Conservation (phyloP, 2,329 filamentous ascomycete species). For the Paraphoma sp. region DNA sequence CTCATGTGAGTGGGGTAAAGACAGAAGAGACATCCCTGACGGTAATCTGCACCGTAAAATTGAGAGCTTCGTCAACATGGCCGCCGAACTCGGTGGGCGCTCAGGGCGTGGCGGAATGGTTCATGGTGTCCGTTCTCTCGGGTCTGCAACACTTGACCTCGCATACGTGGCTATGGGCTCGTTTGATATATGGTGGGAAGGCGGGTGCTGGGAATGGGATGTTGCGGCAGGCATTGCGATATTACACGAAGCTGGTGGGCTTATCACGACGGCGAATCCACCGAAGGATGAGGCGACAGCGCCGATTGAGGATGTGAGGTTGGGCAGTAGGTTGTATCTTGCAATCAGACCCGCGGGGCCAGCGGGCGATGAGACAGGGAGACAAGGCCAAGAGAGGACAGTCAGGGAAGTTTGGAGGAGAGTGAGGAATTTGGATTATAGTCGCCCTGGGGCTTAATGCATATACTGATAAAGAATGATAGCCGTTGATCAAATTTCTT, state of each 20-base stretch:
- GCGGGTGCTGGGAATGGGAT: constrained; percentile 84
- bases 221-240: constrained; percentile 78
- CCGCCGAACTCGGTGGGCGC: constrained; percentile 67
- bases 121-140: constrained; percentile 75
- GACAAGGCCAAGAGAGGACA: constrained; percentile 72
- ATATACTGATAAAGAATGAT: not conserved
- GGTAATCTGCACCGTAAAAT: constrained; percentile 76
- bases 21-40: constrained; percentile 68
- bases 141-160: constrained; percentile 75
- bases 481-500: no score
- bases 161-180: constrained; percentile 78
- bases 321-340: constrained; percentile 74
- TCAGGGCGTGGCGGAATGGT: constrained; percentile 78
- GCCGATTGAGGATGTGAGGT: constrained; percentile 63
- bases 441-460: constrained; percentile 62
- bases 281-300: constrained; percentile 64
- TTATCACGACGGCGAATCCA: constrained; percentile 77
- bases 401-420: constrained; percentile 76
- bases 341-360: constrained; percentile 73
- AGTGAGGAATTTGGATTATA: constrained; percentile 71
- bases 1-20: constrained; percentile 81
- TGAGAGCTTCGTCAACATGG: constrained; percentile 78
- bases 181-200: constrained; percentile 85
- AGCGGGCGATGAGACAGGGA: constrained; percentile 65
- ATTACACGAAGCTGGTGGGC: constrained; percentile 73